These are phyloP conservation scores for Babesia gibsoni DNA, from an alignment of 169 alveolate species.

Conservation along the genomic window DNA sequence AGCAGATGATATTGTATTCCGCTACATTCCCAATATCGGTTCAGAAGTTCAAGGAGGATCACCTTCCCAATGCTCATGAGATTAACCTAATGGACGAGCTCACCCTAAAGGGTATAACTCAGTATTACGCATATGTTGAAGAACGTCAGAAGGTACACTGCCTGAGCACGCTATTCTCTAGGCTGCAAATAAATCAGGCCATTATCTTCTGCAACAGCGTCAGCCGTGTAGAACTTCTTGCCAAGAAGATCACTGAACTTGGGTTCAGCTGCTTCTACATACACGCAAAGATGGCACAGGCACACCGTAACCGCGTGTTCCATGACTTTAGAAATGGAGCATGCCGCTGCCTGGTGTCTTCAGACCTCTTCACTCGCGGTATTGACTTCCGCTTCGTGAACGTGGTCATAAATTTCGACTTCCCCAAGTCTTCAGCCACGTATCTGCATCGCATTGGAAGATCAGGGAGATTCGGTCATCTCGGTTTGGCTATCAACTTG, in stretches of 20 bases:
- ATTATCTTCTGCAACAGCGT: slow-evolving; percentile 98
- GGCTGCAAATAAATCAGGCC: slow-evolving; percentile 96
- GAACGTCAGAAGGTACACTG: slow-evolving; percentile 98
- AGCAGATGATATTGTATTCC: slow-evolving; percentile 93
- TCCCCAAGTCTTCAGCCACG: slow-evolving; percentile 95
- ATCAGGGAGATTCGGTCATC: slow-evolving; percentile 97
- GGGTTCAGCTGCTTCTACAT: slow-evolving; percentile 98
- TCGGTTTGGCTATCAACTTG: slow-evolving; percentile 95
- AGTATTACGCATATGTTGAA: slow-evolving; percentile 97
- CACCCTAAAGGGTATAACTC: slow-evolving; percentile 97
- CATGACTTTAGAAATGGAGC: slow-evolving; percentile 98
- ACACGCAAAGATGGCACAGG: slow-evolving; percentile 97
- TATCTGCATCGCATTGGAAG: slow-evolving; percentile 97
- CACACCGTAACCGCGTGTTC: slow-evolving; percentile 94
- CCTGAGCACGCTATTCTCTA: slow-evolving; percentile 91
- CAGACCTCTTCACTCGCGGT: slow-evolving; percentile 99
- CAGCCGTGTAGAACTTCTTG: slow-evolving; percentile 96
- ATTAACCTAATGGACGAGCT: slow-evolving; percentile 98
- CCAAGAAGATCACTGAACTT: slow-evolving; percentile 97
- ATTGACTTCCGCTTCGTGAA: slow-evolving; percentile 97
- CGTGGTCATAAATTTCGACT: slow-evolving; percentile 98
- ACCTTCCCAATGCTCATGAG: slow-evolving; percentile 94
- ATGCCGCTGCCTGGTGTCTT: slow-evolving; percentile 89
- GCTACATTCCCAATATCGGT: slow-evolving; percentile 99
- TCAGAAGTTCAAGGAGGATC: slow-evolving; percentile 91